Evolutionary conservation across 192 early-diverging fungal species (phyloP), one percentile per base, ranked within the genome.

Genomic region (Phlyctochytrium arcticum): DNA sequence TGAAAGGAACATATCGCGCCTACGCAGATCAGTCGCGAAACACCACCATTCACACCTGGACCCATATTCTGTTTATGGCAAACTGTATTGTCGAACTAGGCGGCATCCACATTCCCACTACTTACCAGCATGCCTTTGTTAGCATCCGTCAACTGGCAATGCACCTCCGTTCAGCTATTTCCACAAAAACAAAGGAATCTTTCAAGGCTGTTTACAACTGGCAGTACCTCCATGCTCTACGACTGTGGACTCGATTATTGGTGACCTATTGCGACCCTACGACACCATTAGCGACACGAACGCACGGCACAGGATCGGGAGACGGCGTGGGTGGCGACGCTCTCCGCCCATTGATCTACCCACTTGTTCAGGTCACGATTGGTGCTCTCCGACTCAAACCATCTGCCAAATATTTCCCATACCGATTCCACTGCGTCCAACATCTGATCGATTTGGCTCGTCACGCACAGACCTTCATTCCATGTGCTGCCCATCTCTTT

Each of bases 131-230:
- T 56, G 94, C 85, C 30, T 99, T 98, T 70, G 83, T 90, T 29
- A 93, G 92, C 75, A 83, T 99, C 29, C 85, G 97, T 30, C 93
- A 97, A 75, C 75, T 98, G 51, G 97, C 94, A 5, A 92, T 94
- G 62, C 87, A 90, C 60, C 78, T 99, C 54, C 88, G 97, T 65
- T 87, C 85, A 59, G 92, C 94, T 17, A 92, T 95, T 72, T 80
- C 87, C 61, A 81, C 85, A 24, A 89, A 88, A 46, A 91, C 87
- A 35, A 91, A 90, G 57, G 83, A 95, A 66, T 87, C 87, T 4
- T 94, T 88, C 84, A 92, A 90, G 54, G 69, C 84, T 6, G 91
- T 99, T 37, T 95, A 96, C 82, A 93, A 93, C 81, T 99, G 96
- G 96, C 94, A 95, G 77, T 99, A 87, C 70, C 71, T 99, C 54